Evolutionary conservation across 495 filamentous ascomycete genomes (phyloP), one percentile per base, ranked within the genome.

Genomic region (Xylaria sp.): DNA sequence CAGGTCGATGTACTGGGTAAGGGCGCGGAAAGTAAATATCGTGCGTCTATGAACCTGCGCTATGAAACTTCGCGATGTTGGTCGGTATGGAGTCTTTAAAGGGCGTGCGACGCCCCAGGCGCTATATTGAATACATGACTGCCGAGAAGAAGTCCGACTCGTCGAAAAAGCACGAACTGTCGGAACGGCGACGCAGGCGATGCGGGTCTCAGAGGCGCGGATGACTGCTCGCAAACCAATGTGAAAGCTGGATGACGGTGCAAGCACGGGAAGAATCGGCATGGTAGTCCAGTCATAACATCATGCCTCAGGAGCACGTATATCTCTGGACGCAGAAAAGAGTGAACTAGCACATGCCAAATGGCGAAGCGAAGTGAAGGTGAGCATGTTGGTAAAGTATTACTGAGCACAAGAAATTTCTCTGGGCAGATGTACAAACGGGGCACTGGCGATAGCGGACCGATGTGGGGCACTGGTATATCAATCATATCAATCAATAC

Each of bases 1-100:
- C 48, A 89, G 68, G 53, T 85, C 72, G 46, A 80, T 77, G 67
- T 85, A 89, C 48, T 81, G 71, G 0, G 74, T 82, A 48, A 81
- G 76, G 19, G 83, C 75, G 48, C 71, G 71, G 58, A 76, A 75
- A 29, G 64, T 65, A 46, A 77, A 77, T 15, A 80, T 41, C 0
- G 74, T 77, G 19, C 81, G 80, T 48, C 77, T 48, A 29, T 75
- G 74, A 63, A 69, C 64, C 41, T 71, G 77, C 35, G 74, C 70
- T 48, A 65, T 69, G 14, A 73, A 44, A 14, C 12, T 62, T n/a
- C 62, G 76, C 31, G 74, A 48, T 59, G 46, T 37, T 52, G 50
- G 17, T n/a, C 19, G 4, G 21, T 4, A 40, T 3, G 14, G 46
- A 5, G 53, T n/a, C 53, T 31, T 48, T 3, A 61, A 70, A 14